Evolutionary conservation across 176 grass and related monocot genomes (phyloP), one percentile per base, ranked within the genome.

Genomic region (Aegilops umbellulata): DNA sequence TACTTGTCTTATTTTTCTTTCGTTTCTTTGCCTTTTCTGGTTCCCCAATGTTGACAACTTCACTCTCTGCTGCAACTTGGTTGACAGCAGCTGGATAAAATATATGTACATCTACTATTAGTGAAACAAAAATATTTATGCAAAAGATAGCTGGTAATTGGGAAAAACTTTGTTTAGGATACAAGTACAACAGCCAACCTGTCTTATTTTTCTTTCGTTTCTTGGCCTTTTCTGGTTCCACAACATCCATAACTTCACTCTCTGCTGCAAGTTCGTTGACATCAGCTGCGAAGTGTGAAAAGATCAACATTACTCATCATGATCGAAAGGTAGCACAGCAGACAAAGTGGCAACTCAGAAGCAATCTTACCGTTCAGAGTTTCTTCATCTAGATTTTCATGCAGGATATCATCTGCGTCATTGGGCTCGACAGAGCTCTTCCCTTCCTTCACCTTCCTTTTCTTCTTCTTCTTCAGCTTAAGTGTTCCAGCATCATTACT

Each of bases 391-490:
- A 81, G 83, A 80, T 84, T 88, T 60, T 65, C 79, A 76, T 61
- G 60, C 32, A 85, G 31, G 17, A 74, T 81, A 90, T 80, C 86
- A 44, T 88, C 88, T 86, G 36, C 76, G 17, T 84, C 67, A 74
- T 10, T 71, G 23, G 55, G 47, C 31, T 76, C 82, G 60, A 51
- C 25, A 84, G 62, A 82, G 65, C 32, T 82, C 82, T 84, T 83
- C 86, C 62, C 84, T 78, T 83, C 75, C 34, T 88, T 92, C 35
- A 74, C 65, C 79, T 86, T 92, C 79, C 32, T 91, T 8, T 67
- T 94, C 89, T 89, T 94, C 53, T 89, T 94, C 53, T 85, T 90
- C 78, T 81, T 88, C 85, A 91, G 30, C 49, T 91, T 88, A 61
- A 31, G 36, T 30, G 49, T 73, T 84, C 55, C 73, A 46, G 35